These are phyloP conservation scores for Lepidium campestre DNA, from an alignment of 441 rosid genomes.

Conservation along the genomic window DNA sequence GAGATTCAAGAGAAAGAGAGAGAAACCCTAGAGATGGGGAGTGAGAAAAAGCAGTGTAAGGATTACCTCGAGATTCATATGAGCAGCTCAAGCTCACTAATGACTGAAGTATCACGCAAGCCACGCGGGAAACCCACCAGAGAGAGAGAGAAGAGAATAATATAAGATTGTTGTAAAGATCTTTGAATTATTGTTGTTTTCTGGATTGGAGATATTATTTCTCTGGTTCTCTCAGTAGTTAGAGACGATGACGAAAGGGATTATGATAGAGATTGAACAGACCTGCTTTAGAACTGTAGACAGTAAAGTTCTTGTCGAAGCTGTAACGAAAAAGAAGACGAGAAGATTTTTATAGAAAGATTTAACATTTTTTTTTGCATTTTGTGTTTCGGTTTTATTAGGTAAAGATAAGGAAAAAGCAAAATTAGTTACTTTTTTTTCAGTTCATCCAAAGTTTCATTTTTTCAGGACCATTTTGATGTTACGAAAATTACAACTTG, in stretches of 20 bases:
- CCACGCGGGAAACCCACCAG: constrained; percentile 9
- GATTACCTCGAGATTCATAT: constrained; percentile 13
- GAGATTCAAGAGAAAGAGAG: not conserved
- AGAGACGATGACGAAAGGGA: not conserved
- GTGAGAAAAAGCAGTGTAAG: not conserved
- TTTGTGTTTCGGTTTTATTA: not conserved
- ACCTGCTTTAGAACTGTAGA: not conserved
- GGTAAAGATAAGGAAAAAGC: not conserved
- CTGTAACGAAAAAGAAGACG: not conserved
- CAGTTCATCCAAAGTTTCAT: not conserved
- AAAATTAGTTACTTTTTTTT: not conserved
- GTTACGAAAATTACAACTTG: not conserved
- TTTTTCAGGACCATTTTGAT: constrained; percentile 6
- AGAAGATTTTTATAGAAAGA: not conserved
- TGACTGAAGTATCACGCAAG: constrained; percentile 27
- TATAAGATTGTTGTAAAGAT: not conserved
- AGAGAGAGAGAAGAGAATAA: not conserved
- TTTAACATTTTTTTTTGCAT: not conserved
- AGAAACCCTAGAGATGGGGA: constrained; percentile 11
- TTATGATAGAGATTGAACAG: not conserved
- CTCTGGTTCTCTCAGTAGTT: not conserved
- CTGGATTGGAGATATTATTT: constrained; percentile 6
- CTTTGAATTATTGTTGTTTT: not conserved
- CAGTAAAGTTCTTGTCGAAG: not conserved
- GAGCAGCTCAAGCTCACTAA: constrained; percentile 19